Evolutionary conservation across 805 yeast genomes (phyloP).

Genomic region (Wickerhamomyces ciferrii): DNA sequence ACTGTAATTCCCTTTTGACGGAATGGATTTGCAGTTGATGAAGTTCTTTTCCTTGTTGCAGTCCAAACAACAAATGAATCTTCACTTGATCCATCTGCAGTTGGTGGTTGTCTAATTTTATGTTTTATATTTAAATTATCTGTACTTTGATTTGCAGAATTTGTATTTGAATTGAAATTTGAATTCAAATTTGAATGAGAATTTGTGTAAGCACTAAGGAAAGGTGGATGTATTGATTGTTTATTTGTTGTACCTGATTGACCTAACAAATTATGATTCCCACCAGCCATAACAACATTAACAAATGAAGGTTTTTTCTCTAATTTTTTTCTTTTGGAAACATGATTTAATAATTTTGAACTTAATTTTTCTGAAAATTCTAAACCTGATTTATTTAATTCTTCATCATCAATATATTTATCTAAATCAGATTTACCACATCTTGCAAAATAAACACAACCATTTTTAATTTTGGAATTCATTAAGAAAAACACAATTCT

Average conservation of each 20-base stretch:
- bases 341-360: conserved; percentile 38
- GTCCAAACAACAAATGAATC: conserved; percentile 88
- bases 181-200: conserved; percentile 1
- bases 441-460: conserved; percentile 90
- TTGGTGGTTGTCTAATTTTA: conserved; percentile 30
- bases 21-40: conserved; percentile 72
- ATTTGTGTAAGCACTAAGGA: background rate
- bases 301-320: background rate
- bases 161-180: conserved; percentile 4
- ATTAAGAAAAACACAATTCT: conserved; percentile 88
- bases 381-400: conserved; percentile 68
- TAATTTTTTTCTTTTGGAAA: conserved; percentile 25
- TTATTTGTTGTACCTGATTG: background rate
- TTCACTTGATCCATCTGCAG: conserved; percentile 51
- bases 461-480: conserved; percentile 83
- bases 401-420: conserved; percentile 73
- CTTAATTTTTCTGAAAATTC: conserved; percentile 63
- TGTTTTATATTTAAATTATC: conserved; percentile 13
- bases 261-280: background rate
- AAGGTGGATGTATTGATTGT: background rate
- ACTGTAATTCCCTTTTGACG: conserved; percentile 57
- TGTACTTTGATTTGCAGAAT: conserved; percentile 10
- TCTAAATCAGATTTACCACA: conserved; percentile 48
- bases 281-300: background rate
- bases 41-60: conserved; percentile 80